A percentile compares a stretch with the other conserved stretches of the same genome.
phyloP scores from a whole-genome alignment of 768 basidiomycete species.

The Collybiopsis confluens region DNA sequence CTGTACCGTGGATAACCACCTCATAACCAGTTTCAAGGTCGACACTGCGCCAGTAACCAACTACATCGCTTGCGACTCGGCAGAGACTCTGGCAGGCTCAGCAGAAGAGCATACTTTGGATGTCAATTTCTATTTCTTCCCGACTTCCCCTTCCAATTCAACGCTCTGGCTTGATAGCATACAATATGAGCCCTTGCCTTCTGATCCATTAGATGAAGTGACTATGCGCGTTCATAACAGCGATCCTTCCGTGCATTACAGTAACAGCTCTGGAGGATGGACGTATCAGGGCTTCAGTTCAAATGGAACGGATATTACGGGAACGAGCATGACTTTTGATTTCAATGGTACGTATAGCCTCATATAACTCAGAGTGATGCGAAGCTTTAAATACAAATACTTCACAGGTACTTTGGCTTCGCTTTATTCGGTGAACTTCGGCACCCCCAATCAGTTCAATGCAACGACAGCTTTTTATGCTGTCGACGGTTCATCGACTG shows the following conservation, averaged over 20 bases:
- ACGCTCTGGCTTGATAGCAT: neutral
- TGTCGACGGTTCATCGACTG: constrained; percentile 1
- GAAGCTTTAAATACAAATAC: neutral
- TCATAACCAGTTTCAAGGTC: neutral
- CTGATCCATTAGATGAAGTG: neutral
- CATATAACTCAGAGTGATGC: neutral
- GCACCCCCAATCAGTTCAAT: neutral
- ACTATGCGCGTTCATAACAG: neutral
- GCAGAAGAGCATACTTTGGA: neutral
- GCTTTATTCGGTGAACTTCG: neutral
- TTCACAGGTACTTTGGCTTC: neutral
- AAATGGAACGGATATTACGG: neutral
- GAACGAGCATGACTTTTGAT: neutral
- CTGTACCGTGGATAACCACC: neutral
- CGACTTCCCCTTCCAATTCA: neutral
- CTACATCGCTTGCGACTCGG: neutral
- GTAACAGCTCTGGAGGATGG: constrained; percentile 4
- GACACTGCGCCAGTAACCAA: neutral
- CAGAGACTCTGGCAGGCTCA: neutral
- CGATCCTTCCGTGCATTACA: neutral
- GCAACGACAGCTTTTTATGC: neutral
- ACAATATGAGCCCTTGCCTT: neutral
- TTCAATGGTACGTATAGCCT: constrained; percentile 1
- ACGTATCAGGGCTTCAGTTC: neutral
- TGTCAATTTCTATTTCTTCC: neutral